Conservation (phyloP, 495 filamentous ascomycete species). For the Hypoxylon cercidicola region DNA sequence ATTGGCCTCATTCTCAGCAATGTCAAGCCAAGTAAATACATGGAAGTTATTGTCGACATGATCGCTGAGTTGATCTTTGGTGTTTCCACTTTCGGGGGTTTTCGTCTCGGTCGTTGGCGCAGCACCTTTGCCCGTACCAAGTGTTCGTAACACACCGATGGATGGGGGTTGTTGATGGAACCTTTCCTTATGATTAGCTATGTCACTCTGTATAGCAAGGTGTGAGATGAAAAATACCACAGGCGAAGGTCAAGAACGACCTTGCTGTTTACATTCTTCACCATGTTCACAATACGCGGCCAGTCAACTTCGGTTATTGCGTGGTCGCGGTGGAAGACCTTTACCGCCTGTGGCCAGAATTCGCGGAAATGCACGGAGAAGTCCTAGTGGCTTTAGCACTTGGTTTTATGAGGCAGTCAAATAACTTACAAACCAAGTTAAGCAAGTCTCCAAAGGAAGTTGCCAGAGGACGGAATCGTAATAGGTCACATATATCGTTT, state of each 20-base stretch:
- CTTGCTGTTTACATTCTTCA: slow-evolving; percentile 31
- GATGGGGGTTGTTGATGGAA: slow-evolving; percentile 21
- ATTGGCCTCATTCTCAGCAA: slow-evolving; percentile 5
- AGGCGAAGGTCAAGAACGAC: slow-evolving; percentile 32
- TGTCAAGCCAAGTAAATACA: slow-evolving; percentile 41
- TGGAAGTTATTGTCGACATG: slow-evolving; percentile 28
- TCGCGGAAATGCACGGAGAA: slow-evolving; percentile 52
- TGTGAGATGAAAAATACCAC: slow-evolving; percentile 13
- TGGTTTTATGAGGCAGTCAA: neutral
- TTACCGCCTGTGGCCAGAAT: slow-evolving; percentile 45
- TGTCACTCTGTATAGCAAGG: neutral
- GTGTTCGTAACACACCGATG: slow-evolving; percentile 14
- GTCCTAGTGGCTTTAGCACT: slow-evolving; percentile 25
- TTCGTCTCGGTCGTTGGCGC: neutral
- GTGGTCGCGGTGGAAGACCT: slow-evolving; percentile 37
- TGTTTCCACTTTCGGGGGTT: neutral
- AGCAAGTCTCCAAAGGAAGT: slow-evolving; percentile 44
- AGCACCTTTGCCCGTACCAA: neutral
- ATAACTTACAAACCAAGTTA: slow-evolving; percentile 52
- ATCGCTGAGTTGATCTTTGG: neutral
- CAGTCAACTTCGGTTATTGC: slow-evolving; percentile 40
- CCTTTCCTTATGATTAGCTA: slow-evolving; percentile 12
- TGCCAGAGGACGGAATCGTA: slow-evolving; percentile 41
- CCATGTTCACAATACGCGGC: slow-evolving; percentile 42
- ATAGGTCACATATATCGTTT: slow-evolving; percentile 33